A percentile compares a stretch with the other conserved stretches of the same genome.
These are phyloP conservation scores for Leavenworthia alabamica DNA, from an alignment of 345 rosid species.

Conservation along the genomic window DNA sequence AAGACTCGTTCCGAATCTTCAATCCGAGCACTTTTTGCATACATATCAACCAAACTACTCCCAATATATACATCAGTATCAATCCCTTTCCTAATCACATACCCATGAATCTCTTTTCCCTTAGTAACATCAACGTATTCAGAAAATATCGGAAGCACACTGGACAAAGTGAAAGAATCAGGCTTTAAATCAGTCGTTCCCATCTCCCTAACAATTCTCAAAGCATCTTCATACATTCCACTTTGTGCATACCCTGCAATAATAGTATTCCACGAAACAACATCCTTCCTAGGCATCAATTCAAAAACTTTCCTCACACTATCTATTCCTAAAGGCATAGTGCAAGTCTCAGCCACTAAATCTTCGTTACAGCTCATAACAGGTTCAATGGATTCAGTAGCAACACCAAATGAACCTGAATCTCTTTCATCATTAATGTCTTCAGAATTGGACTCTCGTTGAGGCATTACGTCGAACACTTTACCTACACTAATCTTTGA, in stretches of 20 bases:
- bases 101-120: slow-evolving; percentile 84
- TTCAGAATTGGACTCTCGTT: background rate
- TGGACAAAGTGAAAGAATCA: slow-evolving; percentile 77
- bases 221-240: slow-evolving; percentile 61
- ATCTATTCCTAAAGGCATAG: slow-evolving; percentile 22
- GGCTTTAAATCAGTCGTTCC: slow-evolving; percentile 47
- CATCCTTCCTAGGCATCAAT: slow-evolving; percentile 61
- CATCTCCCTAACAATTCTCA: slow-evolving; percentile 64
- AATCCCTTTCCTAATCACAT: slow-evolving; percentile 54
- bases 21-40: slow-evolving; percentile 58
- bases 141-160: slow-evolving; percentile 66
- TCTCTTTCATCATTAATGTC: too few species aligned
- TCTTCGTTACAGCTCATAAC: background rate
- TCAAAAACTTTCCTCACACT: slow-evolving; percentile 57
- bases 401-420: background rate
- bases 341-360: background rate
- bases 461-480: slow-evolving; percentile 43
- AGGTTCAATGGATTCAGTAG: background rate
- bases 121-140: slow-evolving; percentile 47
- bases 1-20: slow-evolving; percentile 49
- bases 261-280: slow-evolving; percentile 82
- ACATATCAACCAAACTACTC: slow-evolving; percentile 78
- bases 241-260: slow-evolving; percentile 59
- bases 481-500: slow-evolving; percentile 9
- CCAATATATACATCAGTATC: slow-evolving; percentile 46